phyloP scores from a whole-genome alignment of 2,329 filamentous ascomycete species.

The Botrytis cinerea region DNA sequence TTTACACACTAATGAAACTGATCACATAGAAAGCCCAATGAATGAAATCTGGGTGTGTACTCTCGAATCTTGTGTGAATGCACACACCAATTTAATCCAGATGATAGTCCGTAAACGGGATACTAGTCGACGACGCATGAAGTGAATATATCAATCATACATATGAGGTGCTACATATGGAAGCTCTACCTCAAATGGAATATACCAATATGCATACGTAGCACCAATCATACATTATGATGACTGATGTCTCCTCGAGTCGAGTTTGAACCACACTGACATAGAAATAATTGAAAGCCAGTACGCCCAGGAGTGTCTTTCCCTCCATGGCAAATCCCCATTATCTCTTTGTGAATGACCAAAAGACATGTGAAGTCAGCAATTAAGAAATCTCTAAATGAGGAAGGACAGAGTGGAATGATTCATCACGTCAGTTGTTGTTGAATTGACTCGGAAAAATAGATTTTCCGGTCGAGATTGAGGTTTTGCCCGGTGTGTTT shows the following conservation, averaged over 20 bases:
- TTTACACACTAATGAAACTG: no score
- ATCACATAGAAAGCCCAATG: background rate
- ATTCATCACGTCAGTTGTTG: no score
- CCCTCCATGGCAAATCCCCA: fast-evolving
- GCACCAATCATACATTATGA: no score
- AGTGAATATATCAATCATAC: no score
- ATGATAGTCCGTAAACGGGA: background rate
- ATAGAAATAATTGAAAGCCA: background rate
- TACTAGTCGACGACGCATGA: no score
- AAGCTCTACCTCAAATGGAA: no score
- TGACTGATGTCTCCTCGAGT: background rate
- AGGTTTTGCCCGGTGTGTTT: no score
- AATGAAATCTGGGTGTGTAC: background rate
- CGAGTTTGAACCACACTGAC: background rate
- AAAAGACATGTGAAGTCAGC: no score
- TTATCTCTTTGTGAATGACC: background rate
- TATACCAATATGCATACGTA: no score
- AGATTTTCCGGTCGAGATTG: background rate
- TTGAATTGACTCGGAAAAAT: background rate
- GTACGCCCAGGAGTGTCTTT: background rate
- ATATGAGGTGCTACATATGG: no score
- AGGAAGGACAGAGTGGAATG: no score
- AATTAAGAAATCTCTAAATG: no score
- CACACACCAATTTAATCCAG: background rate
- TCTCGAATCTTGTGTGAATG: background rate